phyloP scores from a whole-genome alignment of 1,139 yeast species.

The Zygotorulaspora mrakii region DNA sequence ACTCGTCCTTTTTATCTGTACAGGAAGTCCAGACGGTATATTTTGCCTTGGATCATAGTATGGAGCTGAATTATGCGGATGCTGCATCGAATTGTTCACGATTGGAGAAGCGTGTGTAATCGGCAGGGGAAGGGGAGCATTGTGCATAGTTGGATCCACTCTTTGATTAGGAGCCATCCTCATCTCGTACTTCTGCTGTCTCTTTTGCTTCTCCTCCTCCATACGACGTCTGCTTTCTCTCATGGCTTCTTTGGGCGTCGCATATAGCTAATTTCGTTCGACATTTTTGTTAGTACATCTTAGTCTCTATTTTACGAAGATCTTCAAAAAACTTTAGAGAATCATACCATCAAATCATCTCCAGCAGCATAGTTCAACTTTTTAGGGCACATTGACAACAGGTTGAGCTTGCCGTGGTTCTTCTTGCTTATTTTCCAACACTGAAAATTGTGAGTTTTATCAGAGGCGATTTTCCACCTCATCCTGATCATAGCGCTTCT shows the following conservation, averaged over 20 bases:
- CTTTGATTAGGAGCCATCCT: conserved; percentile 6
- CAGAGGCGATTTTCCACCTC: too few relatives aligned
- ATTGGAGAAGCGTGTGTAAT: conserved; percentile 2
- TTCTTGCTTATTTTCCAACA: too few relatives aligned
- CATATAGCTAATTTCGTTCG: conserved; percentile 23
- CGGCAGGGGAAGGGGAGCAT: conserved; percentile 10
- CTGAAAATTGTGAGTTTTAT: too few relatives aligned
- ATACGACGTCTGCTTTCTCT: conserved; percentile 28
- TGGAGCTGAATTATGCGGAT: conserved; percentile 9
- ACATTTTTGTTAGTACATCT: conserved; percentile 9
- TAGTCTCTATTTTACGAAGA: background rate
- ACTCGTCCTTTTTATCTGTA: conserved; percentile 8
- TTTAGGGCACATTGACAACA: conserved; percentile 29
- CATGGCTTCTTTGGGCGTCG: conserved; percentile 38
- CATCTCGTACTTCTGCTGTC: conserved; percentile 22
- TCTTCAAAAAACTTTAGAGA: background rate
- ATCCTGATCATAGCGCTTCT: too few relatives aligned
- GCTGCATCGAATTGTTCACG: conserved; percentile 1
- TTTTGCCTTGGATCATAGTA: conserved; percentile 6
- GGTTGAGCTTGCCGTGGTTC: too few relatives aligned
- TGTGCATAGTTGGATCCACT: conserved; percentile 13
- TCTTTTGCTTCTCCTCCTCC: conserved; percentile 27
- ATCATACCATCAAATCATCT: conserved; percentile 32
- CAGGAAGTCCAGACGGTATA: conserved; percentile 5
- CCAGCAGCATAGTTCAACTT: conserved; percentile 36